Conservation (phyloP, 2,329 filamentous ascomycete species). For the Penicillium sclerotiorum region DNA sequence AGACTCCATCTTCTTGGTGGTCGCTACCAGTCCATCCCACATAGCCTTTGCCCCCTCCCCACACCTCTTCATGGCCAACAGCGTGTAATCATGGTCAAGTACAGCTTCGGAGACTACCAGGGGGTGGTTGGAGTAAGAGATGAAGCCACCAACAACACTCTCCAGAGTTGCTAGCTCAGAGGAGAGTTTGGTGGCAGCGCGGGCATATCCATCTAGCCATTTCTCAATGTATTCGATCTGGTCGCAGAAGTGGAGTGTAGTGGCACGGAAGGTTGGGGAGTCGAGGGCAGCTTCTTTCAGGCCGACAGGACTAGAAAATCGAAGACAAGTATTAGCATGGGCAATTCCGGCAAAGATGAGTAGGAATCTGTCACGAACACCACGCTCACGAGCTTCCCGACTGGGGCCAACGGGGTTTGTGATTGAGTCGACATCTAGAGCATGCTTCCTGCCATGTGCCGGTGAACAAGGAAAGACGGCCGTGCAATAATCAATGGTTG, state of each 20-base stretch:
- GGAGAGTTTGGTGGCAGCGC: conserved; percentile 63
- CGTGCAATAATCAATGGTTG: neutral
- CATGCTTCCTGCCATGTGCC: conserved; percentile 39
- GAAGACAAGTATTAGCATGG: conserved; percentile 15
- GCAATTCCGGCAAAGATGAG: neutral
- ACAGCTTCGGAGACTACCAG: conserved; percentile 76
- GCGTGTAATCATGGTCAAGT: conserved; percentile 92
- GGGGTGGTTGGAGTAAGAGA: conserved; percentile 75
- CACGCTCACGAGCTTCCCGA: conserved; percentile 51
- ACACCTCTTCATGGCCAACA: conserved; percentile 81
- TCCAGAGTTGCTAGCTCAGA: conserved; percentile 74
- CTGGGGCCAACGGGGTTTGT: conserved; percentile 40
- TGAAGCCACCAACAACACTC: conserved; percentile 73
- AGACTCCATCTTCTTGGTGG: conserved; percentile 75
- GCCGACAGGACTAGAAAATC: conserved; percentile 67
- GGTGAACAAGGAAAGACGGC: conserved; percentile 15
- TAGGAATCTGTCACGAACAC: conserved; percentile 40
- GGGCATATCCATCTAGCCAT: conserved; percentile 80
- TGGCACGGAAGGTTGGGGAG: conserved; percentile 91
- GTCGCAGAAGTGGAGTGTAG: conserved; percentile 81
- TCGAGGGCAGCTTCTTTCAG: conserved; percentile 95
- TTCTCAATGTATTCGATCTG: conserved; percentile 88
- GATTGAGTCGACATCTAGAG: conserved; percentile 46
- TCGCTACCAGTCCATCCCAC: conserved; percentile 75
- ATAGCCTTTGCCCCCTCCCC: conserved; percentile 85